These are phyloP conservation scores for Sclerotinia glacialis DNA, from an alignment of 2,329 filamentous ascomycete species.

Conservation along the genomic window DNA sequence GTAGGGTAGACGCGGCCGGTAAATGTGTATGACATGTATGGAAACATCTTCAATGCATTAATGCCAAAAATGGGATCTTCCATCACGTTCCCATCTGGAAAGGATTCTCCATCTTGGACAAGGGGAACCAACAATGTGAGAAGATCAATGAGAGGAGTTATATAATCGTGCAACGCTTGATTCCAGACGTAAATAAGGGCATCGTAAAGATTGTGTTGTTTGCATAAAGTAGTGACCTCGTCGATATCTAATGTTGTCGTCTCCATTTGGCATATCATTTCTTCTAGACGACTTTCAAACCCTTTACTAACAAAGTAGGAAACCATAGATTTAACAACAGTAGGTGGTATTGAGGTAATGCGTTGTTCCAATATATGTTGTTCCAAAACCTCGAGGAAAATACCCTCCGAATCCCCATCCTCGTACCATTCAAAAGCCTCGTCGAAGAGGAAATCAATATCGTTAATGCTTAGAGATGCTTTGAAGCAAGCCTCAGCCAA, in stretches of 20 bases:
- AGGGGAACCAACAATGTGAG: slow-evolving; percentile 63
- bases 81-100: slow-evolving; percentile 52
- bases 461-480: slow-evolving; percentile 74
- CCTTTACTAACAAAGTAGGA: slow-evolving; percentile 74
- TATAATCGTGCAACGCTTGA: slow-evolving; percentile 80
- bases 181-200: slow-evolving; percentile 98
- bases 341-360: slow-evolving; percentile 73
- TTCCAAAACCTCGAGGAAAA: slow-evolving; percentile 87
- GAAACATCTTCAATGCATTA: slow-evolving; percentile 86
- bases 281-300: slow-evolving; percentile 76
- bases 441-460: slow-evolving; percentile 84
- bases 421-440: slow-evolving; percentile 90
- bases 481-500: slow-evolving; percentile 80
- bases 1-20: slow-evolving; percentile 92
- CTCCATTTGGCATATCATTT: slow-evolving; percentile 91
- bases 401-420: slow-evolving; percentile 65
- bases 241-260: slow-evolving; percentile 91
- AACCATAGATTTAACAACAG: slow-evolving; percentile 82
- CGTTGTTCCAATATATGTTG: slow-evolving; percentile 78
- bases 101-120: slow-evolving; percentile 54
- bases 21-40: slow-evolving; percentile 87
- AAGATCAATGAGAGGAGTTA: slow-evolving; percentile 85
- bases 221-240: slow-evolving; percentile 86
- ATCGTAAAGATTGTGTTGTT: slow-evolving; percentile 88
- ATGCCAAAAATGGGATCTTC: slow-evolving; percentile 61